Evolutionary conservation across 2,329 filamentous ascomycete species (phyloP).

Genomic region (Arthroderma sp.): DNA sequence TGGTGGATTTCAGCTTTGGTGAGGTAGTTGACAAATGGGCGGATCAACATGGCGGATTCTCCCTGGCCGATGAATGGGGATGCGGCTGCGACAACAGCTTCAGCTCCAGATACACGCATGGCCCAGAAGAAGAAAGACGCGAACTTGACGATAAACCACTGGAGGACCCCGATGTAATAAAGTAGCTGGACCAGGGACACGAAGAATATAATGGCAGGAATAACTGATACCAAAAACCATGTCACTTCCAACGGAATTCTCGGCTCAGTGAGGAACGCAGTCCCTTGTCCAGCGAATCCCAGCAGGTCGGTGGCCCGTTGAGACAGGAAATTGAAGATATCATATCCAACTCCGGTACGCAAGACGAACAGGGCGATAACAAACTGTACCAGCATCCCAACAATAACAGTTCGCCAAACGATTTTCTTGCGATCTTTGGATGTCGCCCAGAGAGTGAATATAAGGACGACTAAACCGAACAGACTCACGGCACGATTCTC

Average conservation of each 20-base stretch:
- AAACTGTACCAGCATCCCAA: constrained; percentile 80
- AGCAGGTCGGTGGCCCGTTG: constrained; percentile 59
- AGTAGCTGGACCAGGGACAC: constrained; percentile 79
- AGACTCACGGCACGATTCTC: constrained; percentile 68
- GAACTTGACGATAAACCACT: constrained; percentile 83
- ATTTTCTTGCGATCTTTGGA: constrained; percentile 53
- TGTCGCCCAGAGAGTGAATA: constrained; percentile 54
- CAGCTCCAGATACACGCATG: constrained; percentile 74
- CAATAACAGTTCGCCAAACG: constrained; percentile 66
- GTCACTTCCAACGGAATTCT: constrained; percentile 26
- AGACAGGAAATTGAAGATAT: constrained; percentile 86
- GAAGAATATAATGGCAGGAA: constrained; percentile 95
- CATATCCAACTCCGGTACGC: constrained; percentile 64
- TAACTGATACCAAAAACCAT: constrained; percentile 65
- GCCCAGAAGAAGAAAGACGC: constrained; percentile 85
- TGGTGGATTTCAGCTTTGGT: constrained; percentile 83
- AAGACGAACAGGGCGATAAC: constrained; percentile 80
- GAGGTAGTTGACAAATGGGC: constrained; percentile 71
- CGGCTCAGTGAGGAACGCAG: constrained; percentile 53
- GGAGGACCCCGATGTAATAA: constrained; percentile 66
- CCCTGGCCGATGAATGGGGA: constrained; percentile 92
- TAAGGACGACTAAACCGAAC: constrained; percentile 61
- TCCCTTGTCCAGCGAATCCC: constrained; percentile 60
- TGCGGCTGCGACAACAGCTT: constrained; percentile 85
- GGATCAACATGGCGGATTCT: constrained; percentile 85